Percentiles rank a stretch among this genome's conserved stretches.
phyloP scores from a whole-genome alignment of 2,329 filamentous ascomycete species.

The Ophiostoma sp. region DNA sequence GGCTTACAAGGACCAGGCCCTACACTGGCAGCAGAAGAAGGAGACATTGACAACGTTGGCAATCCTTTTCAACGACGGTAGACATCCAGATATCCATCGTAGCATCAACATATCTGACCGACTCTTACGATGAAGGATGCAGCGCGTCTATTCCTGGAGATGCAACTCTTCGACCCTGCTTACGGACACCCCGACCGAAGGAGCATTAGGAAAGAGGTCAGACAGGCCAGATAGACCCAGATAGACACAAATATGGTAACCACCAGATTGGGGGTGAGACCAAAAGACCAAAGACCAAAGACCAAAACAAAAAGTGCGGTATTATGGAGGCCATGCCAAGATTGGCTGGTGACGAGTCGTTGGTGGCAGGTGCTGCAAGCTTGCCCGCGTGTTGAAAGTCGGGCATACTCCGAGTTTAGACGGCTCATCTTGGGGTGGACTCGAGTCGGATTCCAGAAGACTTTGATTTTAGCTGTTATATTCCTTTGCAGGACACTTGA shows the following conservation, averaged over 20 bases:
- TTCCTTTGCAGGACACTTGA: neutral
- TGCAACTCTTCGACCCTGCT: neutral
- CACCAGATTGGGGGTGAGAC: neutral
- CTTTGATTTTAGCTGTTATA: neutral
- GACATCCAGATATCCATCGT: neutral
- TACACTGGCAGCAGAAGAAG: neutral
- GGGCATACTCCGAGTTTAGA: neutral
- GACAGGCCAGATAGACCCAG: neutral
- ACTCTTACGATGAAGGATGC: neutral
- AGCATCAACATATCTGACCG: neutral
- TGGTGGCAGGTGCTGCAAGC: conserved; percentile 17
- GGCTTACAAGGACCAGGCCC: neutral
- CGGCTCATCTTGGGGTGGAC: neutral
- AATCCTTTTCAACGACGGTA: neutral
- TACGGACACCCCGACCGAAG: neutral
- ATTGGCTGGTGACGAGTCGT: conserved; percentile 22
- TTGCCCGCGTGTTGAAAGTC: conserved; percentile 16
- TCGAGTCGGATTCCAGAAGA: neutral
- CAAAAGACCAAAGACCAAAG: neutral
- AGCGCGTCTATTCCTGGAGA: neutral
- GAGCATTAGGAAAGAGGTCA: neutral
- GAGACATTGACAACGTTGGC: neutral
- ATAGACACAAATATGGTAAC: neutral
- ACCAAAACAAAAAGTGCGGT: neutral
- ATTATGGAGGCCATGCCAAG: conserved; percentile 16